Evolutionary conservation across 805 yeast genomes (phyloP).

Genomic region (Wickerhamiella occidentalis): DNA sequence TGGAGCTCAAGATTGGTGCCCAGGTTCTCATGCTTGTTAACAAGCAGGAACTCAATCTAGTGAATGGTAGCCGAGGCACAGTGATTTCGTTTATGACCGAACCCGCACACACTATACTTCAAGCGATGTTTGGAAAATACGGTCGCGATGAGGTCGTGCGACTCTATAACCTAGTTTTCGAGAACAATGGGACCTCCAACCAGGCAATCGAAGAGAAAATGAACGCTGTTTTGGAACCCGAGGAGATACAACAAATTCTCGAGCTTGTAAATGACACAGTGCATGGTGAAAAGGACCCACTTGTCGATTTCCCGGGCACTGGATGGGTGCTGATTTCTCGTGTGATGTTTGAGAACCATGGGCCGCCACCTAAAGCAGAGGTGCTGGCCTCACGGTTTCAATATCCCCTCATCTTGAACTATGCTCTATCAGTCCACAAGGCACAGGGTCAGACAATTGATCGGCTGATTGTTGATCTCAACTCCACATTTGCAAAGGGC

Average conservation of each 20-base stretch:
- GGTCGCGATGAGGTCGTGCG: not conserved
- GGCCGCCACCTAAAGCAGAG: constrained; percentile 11
- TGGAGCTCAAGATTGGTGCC: constrained; percentile 67
- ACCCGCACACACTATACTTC: constrained; percentile 13
- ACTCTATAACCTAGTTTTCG: not conserved
- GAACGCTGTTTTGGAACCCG: not conserved
- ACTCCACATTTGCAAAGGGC: constrained; percentile 72
- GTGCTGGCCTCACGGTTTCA: constrained; percentile 58
- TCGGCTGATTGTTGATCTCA: constrained; percentile 63
- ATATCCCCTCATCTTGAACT: constrained; percentile 74
- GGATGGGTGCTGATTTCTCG: constrained; percentile 14
- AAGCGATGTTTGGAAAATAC: constrained; percentile 4
- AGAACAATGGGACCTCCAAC: not conserved
- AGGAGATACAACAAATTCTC: constrained; percentile 7
- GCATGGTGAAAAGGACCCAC: constrained; percentile 13
- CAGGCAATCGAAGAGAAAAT: not conserved
- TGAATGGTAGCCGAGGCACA: constrained; percentile 81
- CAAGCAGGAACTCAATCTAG: constrained; percentile 44
- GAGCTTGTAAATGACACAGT: not conserved
- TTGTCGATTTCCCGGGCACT: constrained; percentile 18
- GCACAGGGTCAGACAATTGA: constrained; percentile 88
- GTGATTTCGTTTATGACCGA: constrained; percentile 41
- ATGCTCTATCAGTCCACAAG: constrained; percentile 94
- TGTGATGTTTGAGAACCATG: constrained; percentile 14
- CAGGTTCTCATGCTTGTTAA: constrained; percentile 88